These are phyloP conservation scores for Leishmania mexicana DNA, from an alignment of 208 protist genomes.

Conservation along the genomic window DNA sequence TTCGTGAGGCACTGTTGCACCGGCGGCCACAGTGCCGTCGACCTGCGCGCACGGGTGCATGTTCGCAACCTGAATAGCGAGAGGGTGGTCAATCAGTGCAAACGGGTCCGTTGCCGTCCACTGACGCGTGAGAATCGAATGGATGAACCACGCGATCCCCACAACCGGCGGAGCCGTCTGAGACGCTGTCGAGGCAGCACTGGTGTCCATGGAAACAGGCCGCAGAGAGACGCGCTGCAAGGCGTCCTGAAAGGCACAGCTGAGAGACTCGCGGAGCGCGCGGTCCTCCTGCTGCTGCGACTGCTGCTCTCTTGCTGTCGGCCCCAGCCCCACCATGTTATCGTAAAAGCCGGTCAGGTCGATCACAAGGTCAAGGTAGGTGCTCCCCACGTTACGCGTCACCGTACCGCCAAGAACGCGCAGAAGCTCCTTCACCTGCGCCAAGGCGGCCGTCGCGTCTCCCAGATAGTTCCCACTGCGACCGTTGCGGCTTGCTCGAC, in stretches of 20 bases:
- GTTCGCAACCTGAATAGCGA: slow-evolving; percentile 8
- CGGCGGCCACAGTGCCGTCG: neutral
- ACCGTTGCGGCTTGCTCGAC: neutral
- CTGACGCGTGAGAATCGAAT: slow-evolving; percentile 54
- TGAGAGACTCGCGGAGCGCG: slow-evolving; percentile 35
- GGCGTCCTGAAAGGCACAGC: slow-evolving; percentile 41
- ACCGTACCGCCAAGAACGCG: slow-evolving; percentile 69
- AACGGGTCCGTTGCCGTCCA: slow-evolving; percentile 37
- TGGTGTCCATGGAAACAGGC: neutral
- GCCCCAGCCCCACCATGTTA: slow-evolving; percentile 14
- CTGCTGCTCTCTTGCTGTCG: slow-evolving; percentile 1
- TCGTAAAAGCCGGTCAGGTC: slow-evolving; percentile 52
- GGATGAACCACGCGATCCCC: slow-evolving; percentile 62
- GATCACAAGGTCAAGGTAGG: slow-evolving; percentile 52
- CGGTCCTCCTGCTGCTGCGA: slow-evolving; percentile 13
- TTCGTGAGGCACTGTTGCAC: too few relatives aligned
- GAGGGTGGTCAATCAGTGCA: slow-evolving; percentile 22
- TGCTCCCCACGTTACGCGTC: slow-evolving; percentile 41
- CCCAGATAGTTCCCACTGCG: slow-evolving; percentile 9
- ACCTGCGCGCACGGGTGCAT: neutral
- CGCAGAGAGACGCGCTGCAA: slow-evolving; percentile 31
- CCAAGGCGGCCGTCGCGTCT: slow-evolving; percentile 34
- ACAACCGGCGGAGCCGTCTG: slow-evolving; percentile 32
- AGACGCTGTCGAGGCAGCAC: neutral
- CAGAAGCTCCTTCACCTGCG: slow-evolving; percentile 59